Evolutionary conservation across 2,329 filamentous ascomycete species (phyloP).

Genomic region (Gremmenia infestans): DNA sequence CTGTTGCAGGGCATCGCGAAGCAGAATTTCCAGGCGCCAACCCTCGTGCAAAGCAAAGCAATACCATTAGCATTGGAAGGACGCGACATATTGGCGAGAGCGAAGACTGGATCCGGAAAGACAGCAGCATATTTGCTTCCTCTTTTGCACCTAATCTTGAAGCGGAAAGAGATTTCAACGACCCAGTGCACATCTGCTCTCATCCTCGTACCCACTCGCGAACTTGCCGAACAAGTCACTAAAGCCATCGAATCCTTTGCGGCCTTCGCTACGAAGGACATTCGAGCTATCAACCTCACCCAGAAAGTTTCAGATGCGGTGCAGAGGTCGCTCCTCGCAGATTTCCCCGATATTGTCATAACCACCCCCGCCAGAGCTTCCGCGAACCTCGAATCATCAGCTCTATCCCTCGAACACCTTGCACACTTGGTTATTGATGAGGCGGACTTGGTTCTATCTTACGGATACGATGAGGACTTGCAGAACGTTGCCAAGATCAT

Average conservation of each 20-base stretch:
- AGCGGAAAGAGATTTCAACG: slow-evolving; percentile 63
- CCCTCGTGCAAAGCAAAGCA: slow-evolving; percentile 79
- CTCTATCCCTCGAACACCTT: slow-evolving; percentile 66
- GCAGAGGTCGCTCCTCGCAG: slow-evolving; percentile 78
- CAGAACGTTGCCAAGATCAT: slow-evolving; percentile 71
- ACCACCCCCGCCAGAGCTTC: slow-evolving; percentile 84
- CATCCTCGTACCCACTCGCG: slow-evolving; percentile 88
- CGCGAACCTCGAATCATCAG: slow-evolving; percentile 68
- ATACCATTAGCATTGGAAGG: slow-evolving; percentile 86
- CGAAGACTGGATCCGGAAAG: slow-evolving; percentile 94
- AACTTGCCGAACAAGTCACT: slow-evolving; percentile 87
- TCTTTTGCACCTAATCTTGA: slow-evolving; percentile 77
- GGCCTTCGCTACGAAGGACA: slow-evolving; percentile 77
- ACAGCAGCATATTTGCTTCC: slow-evolving; percentile 94
- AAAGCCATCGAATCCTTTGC: slow-evolving; percentile 73
- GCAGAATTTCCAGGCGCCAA: slow-evolving; percentile 80
- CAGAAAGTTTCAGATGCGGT: slow-evolving; percentile 88
- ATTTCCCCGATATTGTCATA: slow-evolving; percentile 82
- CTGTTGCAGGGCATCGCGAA: slow-evolving; percentile 80
- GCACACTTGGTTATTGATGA: slow-evolving; percentile 82
- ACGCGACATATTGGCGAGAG: slow-evolving; percentile 84
- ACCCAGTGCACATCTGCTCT: slow-evolving; percentile 63
- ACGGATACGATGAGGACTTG: slow-evolving; percentile 89
- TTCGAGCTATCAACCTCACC: slow-evolving; percentile 79
- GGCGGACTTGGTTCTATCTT: slow-evolving; percentile 87